Conservation (phyloP, 495 filamentous ascomycete genomes). For the Neurospora sp. region DNA sequence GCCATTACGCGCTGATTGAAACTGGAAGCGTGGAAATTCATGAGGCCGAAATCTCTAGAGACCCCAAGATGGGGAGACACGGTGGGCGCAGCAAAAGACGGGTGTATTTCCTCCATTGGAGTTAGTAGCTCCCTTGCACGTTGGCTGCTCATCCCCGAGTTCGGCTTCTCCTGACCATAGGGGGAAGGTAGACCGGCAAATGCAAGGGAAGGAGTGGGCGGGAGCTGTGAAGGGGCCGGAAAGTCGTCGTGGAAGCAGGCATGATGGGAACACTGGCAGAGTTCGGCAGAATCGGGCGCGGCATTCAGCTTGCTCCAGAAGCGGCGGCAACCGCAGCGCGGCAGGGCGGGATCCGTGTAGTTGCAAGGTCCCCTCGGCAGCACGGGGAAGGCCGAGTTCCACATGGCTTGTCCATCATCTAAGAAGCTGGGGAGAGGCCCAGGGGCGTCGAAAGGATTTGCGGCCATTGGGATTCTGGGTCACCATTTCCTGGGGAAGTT, state of each 20-base stretch:
- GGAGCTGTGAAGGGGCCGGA: slow-evolving; percentile 16
- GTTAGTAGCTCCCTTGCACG: slow-evolving; percentile 29
- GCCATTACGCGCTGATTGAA: slow-evolving; percentile 8
- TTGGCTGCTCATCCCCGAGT: slow-evolving; percentile 19
- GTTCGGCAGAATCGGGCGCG: slow-evolving; percentile 27
- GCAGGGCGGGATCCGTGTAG: slow-evolving; percentile 44
- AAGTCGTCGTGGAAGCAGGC: slow-evolving; percentile 57
- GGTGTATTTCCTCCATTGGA: slow-evolving; percentile 28
- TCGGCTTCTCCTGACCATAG: slow-evolving; percentile 36
- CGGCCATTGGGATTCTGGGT: slow-evolving; percentile 36
- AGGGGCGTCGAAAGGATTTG: slow-evolving; percentile 31
- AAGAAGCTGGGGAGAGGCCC: slow-evolving; percentile 30
- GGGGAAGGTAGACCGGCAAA: slow-evolving; percentile 6
- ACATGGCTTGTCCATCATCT: slow-evolving; percentile 27
- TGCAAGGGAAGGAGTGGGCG: slow-evolving; percentile 8
- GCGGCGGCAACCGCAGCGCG: slow-evolving; percentile 54
- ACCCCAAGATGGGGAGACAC: slow-evolving; percentile 21
- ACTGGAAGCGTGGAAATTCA: slow-evolving; percentile 18
- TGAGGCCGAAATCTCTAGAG: slow-evolving; percentile 25
- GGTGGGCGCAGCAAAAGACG: slow-evolving; percentile 19
- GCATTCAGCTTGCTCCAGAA: slow-evolving; percentile 46
- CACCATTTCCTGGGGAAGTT: slow-evolving; percentile 20
- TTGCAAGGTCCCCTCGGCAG: slow-evolving; percentile 52
- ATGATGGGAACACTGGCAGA: slow-evolving; percentile 64
- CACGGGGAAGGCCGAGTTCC: slow-evolving; percentile 14